Evolutionary conservation across 495 filamentous ascomycete species (phyloP).

Genomic region (Xylaria nigripes): DNA sequence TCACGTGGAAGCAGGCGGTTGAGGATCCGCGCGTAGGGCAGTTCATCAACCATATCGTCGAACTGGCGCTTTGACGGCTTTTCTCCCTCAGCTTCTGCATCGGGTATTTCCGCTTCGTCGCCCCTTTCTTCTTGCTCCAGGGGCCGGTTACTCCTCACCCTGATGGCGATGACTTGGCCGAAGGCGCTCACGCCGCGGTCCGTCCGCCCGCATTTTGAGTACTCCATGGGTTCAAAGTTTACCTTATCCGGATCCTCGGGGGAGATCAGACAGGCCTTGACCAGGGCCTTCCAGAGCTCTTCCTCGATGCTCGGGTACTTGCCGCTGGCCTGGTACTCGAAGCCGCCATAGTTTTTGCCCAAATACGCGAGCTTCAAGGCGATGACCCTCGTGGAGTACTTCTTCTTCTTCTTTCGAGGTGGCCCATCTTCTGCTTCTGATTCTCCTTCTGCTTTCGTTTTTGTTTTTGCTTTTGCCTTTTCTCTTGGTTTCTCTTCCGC

Average conservation of each 20-base stretch:
- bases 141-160: conserved; percentile 71
- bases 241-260: conserved; percentile 49
- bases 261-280: conserved; percentile 69
- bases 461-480: neutral
- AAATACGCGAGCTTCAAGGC: conserved; percentile 93
- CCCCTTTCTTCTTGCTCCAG: conserved; percentile 14
- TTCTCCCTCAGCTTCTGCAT: neutral
- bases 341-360: conserved; percentile 82
- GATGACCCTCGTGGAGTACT: conserved; percentile 74
- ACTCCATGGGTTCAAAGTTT: conserved; percentile 74
- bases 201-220: conserved; percentile 89
- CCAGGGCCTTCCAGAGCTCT: conserved; percentile 80
- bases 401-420: conserved; percentile 31
- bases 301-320: conserved; percentile 76
- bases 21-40: conserved; percentile 70
- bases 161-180: conserved; percentile 82
- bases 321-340: conserved; percentile 67
- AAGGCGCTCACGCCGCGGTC: conserved; percentile 93
- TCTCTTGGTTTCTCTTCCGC: neutral
- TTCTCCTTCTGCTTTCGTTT: neutral
- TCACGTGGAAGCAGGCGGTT: conserved; percentile 84
- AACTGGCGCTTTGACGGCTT: conserved; percentile 39
- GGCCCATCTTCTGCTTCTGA: neutral
- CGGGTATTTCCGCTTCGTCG: conserved; percentile 3
- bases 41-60: conserved; percentile 70